These are phyloP conservation scores for Blastobotrys indianensis DNA, from an alignment of 1,139 yeast species.

Conservation along the genomic window DNA sequence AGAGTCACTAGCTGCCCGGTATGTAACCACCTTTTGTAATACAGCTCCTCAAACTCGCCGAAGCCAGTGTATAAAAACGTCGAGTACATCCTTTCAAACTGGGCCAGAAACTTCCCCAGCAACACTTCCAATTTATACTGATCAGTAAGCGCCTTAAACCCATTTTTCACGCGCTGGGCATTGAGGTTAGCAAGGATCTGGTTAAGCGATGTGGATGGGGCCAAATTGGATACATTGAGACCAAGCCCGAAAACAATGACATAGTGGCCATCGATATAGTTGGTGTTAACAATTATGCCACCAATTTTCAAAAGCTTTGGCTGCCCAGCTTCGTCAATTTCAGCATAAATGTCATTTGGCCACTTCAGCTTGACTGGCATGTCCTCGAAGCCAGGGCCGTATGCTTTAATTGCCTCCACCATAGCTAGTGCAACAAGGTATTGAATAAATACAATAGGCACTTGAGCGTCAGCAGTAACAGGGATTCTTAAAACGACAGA, in stretches of 20 bases:
- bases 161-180: conserved; percentile 39
- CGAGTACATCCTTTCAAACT: conserved; percentile 56
- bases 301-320: conserved; percentile 64
- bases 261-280: conserved; percentile 50
- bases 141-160: conserved; percentile 38
- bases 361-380: conserved; percentile 83
- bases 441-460: conserved; percentile 71
- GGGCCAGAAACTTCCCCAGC: conserved; percentile 62
- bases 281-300: conserved; percentile 82
- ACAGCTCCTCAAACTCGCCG: conserved; percentile 59
- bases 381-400: conserved; percentile 62
- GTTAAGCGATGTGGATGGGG: conserved; percentile 88
- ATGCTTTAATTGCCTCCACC: conserved; percentile 65
- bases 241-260: conserved; percentile 77
- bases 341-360: conserved; percentile 91
- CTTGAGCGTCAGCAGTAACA: conserved; percentile 18
- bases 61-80: conserved; percentile 64
- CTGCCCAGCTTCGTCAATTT: conserved; percentile 38
- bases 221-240: conserved; percentile 73
- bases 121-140: conserved; percentile 54
- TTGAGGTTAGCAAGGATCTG: conserved; percentile 55
- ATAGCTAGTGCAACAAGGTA: conserved; percentile 80
- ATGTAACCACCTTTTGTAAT: conserved; percentile 86
- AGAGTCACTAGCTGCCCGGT: conserved; percentile 54
- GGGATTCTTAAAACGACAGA: conserved; percentile 67